Evolutionary conservation across 1,139 yeast genomes (phyloP).

Genomic region (Zygosaccharomyces pseudobailii): DNA sequence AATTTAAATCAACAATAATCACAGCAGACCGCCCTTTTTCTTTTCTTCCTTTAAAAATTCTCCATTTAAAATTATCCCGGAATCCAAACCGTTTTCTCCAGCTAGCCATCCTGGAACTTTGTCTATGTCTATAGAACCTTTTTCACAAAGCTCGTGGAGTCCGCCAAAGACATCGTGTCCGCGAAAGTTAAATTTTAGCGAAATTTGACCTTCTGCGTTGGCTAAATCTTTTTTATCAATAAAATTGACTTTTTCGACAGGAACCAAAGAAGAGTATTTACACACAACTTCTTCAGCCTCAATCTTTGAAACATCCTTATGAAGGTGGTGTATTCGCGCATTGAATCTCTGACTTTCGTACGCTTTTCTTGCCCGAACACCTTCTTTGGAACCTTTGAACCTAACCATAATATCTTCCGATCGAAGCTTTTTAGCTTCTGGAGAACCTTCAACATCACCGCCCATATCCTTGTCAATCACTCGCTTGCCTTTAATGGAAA

Average conservation of each 20-base stretch:
- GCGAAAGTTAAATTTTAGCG: conserved; percentile 47
- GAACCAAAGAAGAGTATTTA: conserved; percentile 20
- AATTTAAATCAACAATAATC: conserved; percentile 9
- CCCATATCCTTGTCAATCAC: conserved; percentile 7
- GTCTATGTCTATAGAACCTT: conserved; percentile 48
- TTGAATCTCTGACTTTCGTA: conserved; percentile 37
- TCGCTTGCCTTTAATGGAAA: conserved; percentile 19
- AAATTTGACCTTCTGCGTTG: conserved; percentile 19
- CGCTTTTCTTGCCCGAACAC: conserved; percentile 36
- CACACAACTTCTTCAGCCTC: conserved; percentile 3
- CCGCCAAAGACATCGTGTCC: conserved; percentile 85
- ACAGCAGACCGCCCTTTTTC: conserved; percentile 14
- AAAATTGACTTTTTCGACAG: conserved; percentile 23
- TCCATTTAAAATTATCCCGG: conserved; percentile 49
- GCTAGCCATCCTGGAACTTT: conserved; percentile 72
- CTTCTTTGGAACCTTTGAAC: conserved; percentile 51
- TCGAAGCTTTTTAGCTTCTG: conserved; percentile 18
- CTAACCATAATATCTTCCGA: conserved; percentile 44
- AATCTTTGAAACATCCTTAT: conserved; percentile 7
- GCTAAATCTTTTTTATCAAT: conserved; percentile 13
- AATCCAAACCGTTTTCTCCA: conserved; percentile 59
- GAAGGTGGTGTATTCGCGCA: conserved; percentile 19
- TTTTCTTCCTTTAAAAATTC: conserved; percentile 27
- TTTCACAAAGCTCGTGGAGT: conserved; percentile 62
- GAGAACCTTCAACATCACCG: conserved; percentile 20